Conservation (phyloP, 495 filamentous ascomycete species). For the Xylaria grammica region DNA sequence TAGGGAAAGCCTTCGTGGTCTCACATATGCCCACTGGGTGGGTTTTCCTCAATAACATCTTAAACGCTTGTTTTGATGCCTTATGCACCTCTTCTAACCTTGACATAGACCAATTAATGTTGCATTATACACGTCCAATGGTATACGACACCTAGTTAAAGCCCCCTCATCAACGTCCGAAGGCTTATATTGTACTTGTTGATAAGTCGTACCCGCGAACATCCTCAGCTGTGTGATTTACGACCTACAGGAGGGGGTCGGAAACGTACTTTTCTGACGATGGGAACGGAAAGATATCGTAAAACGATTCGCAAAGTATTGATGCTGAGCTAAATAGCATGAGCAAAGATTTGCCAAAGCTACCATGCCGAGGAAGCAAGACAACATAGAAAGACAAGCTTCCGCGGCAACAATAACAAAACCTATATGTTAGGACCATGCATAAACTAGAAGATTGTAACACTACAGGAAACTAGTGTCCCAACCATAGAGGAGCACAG, state of each 20-base stretch:
- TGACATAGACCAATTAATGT: constrained; percentile 6
- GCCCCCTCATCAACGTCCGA: not conserved
- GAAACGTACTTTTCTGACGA: not conserved
- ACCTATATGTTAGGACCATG: constrained; percentile 9
- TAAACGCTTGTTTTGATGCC: not conserved
- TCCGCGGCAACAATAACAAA: constrained; percentile 6
- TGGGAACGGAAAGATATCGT: not conserved
- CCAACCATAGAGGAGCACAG: constrained; percentile 15
- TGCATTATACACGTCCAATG: not conserved
- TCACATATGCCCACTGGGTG: constrained; percentile 2
- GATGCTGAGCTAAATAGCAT: not conserved
- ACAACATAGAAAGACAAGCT: constrained; percentile 2
- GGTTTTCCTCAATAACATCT: not conserved
- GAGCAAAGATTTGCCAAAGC: constrained; percentile 5
- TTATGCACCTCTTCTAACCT: not conserved
- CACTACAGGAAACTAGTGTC: constrained; percentile 16
- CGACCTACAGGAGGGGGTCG: constrained; percentile 5
- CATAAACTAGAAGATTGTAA: constrained; percentile 10
- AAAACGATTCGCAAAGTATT: not conserved
- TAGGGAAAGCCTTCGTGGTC: constrained; percentile 6
- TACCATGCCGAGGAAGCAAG: not conserved
- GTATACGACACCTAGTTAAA: not conserved
- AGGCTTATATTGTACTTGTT: not conserved
- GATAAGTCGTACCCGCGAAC: not conserved
- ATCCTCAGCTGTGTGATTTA: not conserved